Evolutionary conservation across 306 rosid genomes (phyloP).

Genomic region (Potentilla sterilis): DNA sequence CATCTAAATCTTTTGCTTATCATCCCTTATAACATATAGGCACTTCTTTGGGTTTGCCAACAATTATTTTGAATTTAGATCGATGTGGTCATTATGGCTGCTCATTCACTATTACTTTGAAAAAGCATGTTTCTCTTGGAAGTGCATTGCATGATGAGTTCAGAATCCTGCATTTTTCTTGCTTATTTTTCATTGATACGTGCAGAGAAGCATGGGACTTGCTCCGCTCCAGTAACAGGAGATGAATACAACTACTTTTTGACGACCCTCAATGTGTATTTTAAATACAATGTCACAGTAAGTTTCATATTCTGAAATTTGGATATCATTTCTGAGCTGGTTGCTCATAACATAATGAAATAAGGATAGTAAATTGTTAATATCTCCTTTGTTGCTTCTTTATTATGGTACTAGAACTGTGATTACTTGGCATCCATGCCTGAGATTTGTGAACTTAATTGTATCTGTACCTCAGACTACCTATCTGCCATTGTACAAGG

Average conservation of each 20-base stretch:
- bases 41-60: neutral
- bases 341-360: neutral
- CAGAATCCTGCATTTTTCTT: constrained; percentile 10
- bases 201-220: constrained; percentile 98
- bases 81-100: neutral
- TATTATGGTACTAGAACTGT: neutral
- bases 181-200: constrained; percentile 27
- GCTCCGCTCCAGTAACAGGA: constrained; percentile 60
- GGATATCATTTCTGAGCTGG: neutral
- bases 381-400: neutral
- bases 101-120: neutral
- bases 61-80: neutral
- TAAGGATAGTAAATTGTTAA: neutral
- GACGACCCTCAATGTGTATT: constrained; percentile 63
- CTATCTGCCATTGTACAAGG: neutral
- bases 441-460: neutral
- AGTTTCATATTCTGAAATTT: constrained; percentile 31
- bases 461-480: neutral
- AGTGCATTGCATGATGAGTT: neutral
- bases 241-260: constrained; percentile 83
- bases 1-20: constrained; percentile 42
- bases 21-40: neutral
- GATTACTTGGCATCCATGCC: neutral
- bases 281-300: constrained; percentile 91
- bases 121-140: neutral